Conservation (phyloP, 768 basidiomycete genomes). For the Podaxis carcinomalis region DNA sequence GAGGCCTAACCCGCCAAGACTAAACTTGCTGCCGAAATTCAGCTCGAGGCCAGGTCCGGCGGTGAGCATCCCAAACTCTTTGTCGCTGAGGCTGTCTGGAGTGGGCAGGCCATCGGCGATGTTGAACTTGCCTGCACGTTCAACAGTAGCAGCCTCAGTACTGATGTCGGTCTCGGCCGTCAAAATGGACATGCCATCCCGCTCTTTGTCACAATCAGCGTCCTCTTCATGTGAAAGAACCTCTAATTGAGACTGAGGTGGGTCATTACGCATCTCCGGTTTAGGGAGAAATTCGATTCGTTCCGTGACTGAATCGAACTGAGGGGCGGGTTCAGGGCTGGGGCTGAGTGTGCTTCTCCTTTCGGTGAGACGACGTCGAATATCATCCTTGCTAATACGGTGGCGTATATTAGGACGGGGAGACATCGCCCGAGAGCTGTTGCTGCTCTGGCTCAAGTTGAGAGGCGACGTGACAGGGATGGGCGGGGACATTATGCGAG, state of each 20-base stretch:
- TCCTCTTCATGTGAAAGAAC: constrained; percentile 3
- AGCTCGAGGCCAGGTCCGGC: constrained; percentile 28
- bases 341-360: constrained; percentile 43
- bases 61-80: constrained; percentile 29
- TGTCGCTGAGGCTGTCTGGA: constrained; percentile 18
- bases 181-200: constrained; percentile 31
- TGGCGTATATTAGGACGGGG: constrained; percentile 26
- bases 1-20: constrained; percentile 32
- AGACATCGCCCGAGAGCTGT: constrained; percentile 4
- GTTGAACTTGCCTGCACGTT: constrained; percentile 40
- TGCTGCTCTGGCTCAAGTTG: constrained; percentile 6
- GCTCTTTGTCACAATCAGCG: constrained; percentile 26
- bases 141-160: constrained; percentile 46
- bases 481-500: not conserved
- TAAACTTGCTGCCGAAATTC: constrained; percentile 48
- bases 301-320: constrained; percentile 1
- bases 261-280: not conserved
- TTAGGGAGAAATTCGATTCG: constrained; percentile 1
- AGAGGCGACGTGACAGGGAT: constrained; percentile 11
- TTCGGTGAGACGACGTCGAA: constrained; percentile 44
- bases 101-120: constrained; percentile 18
- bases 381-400: constrained; percentile 51
- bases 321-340: constrained; percentile 11
- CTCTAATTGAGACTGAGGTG: not conserved
- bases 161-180: constrained; percentile 41